phyloP scores from a whole-genome alignment of 352 stramenopile genomes.

The Phytophthora aleatoria region DNA sequence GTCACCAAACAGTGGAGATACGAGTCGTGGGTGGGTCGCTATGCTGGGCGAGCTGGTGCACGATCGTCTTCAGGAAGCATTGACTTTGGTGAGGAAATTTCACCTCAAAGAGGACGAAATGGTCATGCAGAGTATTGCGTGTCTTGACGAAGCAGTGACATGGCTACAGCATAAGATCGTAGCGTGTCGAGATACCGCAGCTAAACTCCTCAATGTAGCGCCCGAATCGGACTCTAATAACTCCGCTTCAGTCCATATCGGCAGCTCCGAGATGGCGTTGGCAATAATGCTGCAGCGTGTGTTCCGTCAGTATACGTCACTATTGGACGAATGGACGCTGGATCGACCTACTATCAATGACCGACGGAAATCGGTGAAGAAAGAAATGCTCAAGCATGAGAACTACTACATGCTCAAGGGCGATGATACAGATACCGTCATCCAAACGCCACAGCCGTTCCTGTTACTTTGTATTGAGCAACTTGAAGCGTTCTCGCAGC shows the following conservation, averaged over 20 bases:
- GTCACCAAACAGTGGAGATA: slow-evolving; percentile 16
- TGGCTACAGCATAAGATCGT: slow-evolving; percentile 57
- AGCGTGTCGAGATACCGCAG: slow-evolving; percentile 24
- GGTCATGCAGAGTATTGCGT: slow-evolving; percentile 35
- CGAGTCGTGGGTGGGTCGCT: slow-evolving; percentile 28
- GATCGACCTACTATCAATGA: slow-evolving; percentile 12
- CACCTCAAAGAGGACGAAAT: slow-evolving; percentile 27
- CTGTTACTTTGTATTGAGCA: slow-evolving; percentile 80
- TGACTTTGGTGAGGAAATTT: slow-evolving; percentile 13
- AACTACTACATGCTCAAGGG: slow-evolving; percentile 41
- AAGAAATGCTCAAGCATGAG: slow-evolving; percentile 36
- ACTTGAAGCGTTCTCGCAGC: slow-evolving; percentile 62
- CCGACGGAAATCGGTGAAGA: slow-evolving; percentile 25
- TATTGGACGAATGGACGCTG: slow-evolving; percentile 25
- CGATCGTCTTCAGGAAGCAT: slow-evolving; percentile 25
- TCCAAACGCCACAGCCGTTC: slow-evolving; percentile 35
- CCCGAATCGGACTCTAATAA: neutral
- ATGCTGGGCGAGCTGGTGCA: slow-evolving; percentile 43
- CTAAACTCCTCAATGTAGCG: slow-evolving; percentile 23
- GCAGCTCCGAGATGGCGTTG: slow-evolving; percentile 52
- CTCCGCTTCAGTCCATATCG: slow-evolving; percentile 23
- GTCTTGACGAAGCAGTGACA: slow-evolving; percentile 42
- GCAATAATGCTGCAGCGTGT: slow-evolving; percentile 57
- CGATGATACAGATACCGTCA: slow-evolving; percentile 1
- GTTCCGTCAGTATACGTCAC: slow-evolving; percentile 31